Evolutionary conservation across 768 basidiomycete species (phyloP).

Genomic region (Phlegmacium glaucopus): DNA sequence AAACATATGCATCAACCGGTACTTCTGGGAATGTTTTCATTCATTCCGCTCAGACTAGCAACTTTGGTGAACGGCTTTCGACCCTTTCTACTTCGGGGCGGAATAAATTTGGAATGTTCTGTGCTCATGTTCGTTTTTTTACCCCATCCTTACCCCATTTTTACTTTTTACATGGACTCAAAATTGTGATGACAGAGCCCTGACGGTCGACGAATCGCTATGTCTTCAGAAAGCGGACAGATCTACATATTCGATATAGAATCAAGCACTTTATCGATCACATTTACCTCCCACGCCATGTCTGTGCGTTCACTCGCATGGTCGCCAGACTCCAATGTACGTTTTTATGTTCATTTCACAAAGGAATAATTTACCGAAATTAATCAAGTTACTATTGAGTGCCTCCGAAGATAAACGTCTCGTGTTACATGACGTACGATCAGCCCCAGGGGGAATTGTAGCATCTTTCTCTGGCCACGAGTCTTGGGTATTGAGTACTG

Average conservation of each 20-base stretch:
- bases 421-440: slow-evolving; percentile 85
- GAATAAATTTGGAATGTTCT: slow-evolving; percentile 75
- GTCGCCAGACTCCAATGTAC: slow-evolving; percentile 85
- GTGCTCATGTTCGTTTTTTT: slow-evolving; percentile 48
- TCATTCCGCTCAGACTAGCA: slow-evolving; percentile 63
- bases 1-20: slow-evolving; percentile 72
- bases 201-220: slow-evolving; percentile 77
- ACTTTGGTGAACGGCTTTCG: slow-evolving; percentile 63
- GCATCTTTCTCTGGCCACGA: slow-evolving; percentile 86
- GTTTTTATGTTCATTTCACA: slow-evolving; percentile 24
- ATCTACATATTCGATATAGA: slow-evolving; percentile 84
- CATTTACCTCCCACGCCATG: slow-evolving; percentile 89
- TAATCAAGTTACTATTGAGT: slow-evolving; percentile 70
- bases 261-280: slow-evolving; percentile 57
- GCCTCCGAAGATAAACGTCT: slow-evolving; percentile 93
- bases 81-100: slow-evolving; percentile 64
- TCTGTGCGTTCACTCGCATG: slow-evolving; percentile 83
- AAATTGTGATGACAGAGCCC: slow-evolving; percentile 59
- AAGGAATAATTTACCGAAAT: neutral
- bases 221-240: slow-evolving; percentile 85
- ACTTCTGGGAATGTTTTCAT: slow-evolving; percentile 68
- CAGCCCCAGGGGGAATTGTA: slow-evolving; percentile 74
- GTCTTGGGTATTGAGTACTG: slow-evolving; percentile 85
- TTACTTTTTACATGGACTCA: too few relatives aligned
- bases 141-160: too few relatives aligned